Percentiles rank a stretch among this genome's conserved stretches.
Conservation (phyloP, 768 basidiomycete genomes). For the Termitomyces sp. region DNA sequence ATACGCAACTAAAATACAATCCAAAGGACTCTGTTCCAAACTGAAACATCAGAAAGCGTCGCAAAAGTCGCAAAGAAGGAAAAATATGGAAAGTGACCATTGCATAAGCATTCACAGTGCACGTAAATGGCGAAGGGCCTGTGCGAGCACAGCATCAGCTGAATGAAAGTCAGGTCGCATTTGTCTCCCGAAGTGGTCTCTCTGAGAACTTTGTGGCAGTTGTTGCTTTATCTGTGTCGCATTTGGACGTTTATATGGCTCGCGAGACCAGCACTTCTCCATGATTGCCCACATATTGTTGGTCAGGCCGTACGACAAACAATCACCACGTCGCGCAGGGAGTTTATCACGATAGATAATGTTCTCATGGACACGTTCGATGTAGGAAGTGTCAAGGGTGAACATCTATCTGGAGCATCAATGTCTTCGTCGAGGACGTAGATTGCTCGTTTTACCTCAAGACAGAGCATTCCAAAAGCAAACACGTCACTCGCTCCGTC, state of each 20-base stretch:
- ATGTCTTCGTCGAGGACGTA: neutral
- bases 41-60: neutral
- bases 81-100: no score
- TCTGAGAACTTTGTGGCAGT: neutral
- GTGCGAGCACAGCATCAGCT: neutral
- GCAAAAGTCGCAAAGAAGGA: no score
- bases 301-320: neutral
- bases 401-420: neutral
- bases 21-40: neutral
- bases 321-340: neutral
- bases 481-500: constrained; percentile 7
- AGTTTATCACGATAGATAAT: neutral
- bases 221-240: neutral
- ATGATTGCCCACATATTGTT: neutral
- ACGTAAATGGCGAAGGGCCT: neutral
- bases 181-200: no score
- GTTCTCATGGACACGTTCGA: neutral
- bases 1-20: neutral
- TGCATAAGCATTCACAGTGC: neutral
- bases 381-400: neutral
- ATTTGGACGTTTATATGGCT: neutral
- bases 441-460: neutral
- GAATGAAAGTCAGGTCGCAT: neutral
- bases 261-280: neutral
- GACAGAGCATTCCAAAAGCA: constrained; percentile 9